Evolutionary conservation across 2,329 filamentous ascomycete genomes (phyloP).

Genomic region (Phoma herbarum): DNA sequence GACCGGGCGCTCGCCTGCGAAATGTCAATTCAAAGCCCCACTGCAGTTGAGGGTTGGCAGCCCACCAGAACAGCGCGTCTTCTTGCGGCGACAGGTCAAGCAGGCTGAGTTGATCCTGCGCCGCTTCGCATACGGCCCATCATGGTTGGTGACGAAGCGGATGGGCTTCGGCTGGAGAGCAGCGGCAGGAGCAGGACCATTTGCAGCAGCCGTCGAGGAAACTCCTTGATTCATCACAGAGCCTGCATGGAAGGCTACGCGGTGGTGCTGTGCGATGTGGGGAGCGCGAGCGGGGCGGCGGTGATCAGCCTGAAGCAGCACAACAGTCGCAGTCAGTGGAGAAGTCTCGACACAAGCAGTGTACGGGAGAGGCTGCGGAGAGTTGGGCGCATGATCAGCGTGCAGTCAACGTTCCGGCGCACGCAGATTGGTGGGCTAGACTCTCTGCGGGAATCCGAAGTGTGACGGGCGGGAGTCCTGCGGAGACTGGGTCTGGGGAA

Average conservation of each 20-base stretch:
- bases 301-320: not conserved
- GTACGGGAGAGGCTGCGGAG: slow-evolving; percentile 22
- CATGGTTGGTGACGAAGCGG: slow-evolving; percentile 54
- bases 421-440: slow-evolving; percentile 19
- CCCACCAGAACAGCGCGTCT: slow-evolving; percentile 59
- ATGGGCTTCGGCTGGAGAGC: slow-evolving; percentile 50
- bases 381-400: slow-evolving; percentile 34
- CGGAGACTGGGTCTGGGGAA: slow-evolving; percentile 13
- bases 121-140: slow-evolving; percentile 54
- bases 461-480: slow-evolving; percentile 8
- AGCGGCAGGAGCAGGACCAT: slow-evolving; percentile 29
- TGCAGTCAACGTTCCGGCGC: slow-evolving; percentile 15
- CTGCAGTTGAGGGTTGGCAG: not conserved
- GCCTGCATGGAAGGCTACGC: slow-evolving; percentile 19
- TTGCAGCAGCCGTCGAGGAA: slow-evolving; percentile 36
- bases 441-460: slow-evolving; percentile 1
- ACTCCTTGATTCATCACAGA: slow-evolving; percentile 48
- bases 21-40: slow-evolving; percentile 11
- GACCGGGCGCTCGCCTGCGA: slow-evolving; percentile 49
- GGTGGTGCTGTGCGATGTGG: slow-evolving; percentile 23
- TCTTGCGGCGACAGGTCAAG: slow-evolving; percentile 59
- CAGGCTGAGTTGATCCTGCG: slow-evolving; percentile 55
- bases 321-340: slow-evolving; percentile 13
- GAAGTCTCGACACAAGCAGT: slow-evolving; percentile 18
- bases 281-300: slow-evolving; percentile 26